Percentiles rank a stretch among this genome's conserved stretches.
Evolutionary conservation across 176 grass and related monocot species (phyloP).

Genomic region (maize (Zea mays)): Zm-B73-REFERENCE-NAM-5.0 NC_050099.1:91157501-91158000

Average conservation of each 20-base stretch:
- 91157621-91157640: too few species aligned
- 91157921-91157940: background rate
- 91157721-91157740: too few species aligned
- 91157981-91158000: slow-evolving; percentile 90
- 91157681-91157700: too few species aligned
- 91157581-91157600: background rate
- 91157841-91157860: background rate
- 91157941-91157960: background rate
- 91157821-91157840: background rate
- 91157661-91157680: background rate
- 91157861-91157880: background rate
- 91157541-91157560: too few species aligned
- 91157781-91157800: too few species aligned
- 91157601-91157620: too few species aligned
- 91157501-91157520: too few species aligned
- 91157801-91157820: too few species aligned
- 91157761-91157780: too few species aligned
- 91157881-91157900: background rate
- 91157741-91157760: too few species aligned
- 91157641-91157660: background rate
- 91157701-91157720: background rate
- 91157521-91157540: too few species aligned
- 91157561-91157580: too few species aligned
- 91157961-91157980: slow-evolving; percentile 17
- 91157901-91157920: background rate